A percentile compares a stretch with the other conserved stretches of the same genome.
Evolutionary conservation across 805 yeast species (phyloP).

Genomic region (Isabelozyma pseudorhagii): DNA sequence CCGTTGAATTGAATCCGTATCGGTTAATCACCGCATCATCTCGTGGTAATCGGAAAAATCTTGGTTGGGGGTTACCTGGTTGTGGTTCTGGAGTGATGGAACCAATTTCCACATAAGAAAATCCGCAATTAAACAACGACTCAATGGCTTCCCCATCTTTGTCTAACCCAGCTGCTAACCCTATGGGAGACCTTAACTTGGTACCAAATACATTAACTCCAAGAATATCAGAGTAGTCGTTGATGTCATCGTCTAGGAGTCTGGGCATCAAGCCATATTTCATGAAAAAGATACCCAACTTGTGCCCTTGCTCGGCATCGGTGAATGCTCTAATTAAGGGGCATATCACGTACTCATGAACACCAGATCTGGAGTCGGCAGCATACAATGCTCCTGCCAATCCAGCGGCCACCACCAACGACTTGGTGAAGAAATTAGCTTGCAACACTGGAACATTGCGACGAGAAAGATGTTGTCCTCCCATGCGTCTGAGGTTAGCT

Average conservation of each 20-base stretch:
- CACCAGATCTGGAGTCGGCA: conserved; percentile 75
- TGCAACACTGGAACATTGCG: neutral
- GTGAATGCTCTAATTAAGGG: conserved; percentile 69
- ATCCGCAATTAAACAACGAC: conserved; percentile 71
- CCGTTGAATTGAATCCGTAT: conserved; percentile 91
- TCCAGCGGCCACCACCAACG: conserved; percentile 16
- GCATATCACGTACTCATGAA: conserved; percentile 77
- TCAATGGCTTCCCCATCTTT: conserved; percentile 92
- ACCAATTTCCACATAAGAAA: conserved; percentile 89
- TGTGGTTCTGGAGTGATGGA: conserved; percentile 91
- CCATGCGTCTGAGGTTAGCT: neutral
- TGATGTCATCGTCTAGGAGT: conserved; percentile 51
- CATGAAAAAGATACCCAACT: conserved; percentile 66
- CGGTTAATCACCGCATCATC: conserved; percentile 93
- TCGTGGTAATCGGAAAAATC: conserved; percentile 79
- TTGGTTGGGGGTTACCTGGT: conserved; percentile 91
- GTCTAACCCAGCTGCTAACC: conserved; percentile 95
- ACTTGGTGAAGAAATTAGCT: neutral
- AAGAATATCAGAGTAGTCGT: conserved; percentile 37
- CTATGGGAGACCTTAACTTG: conserved; percentile 74
- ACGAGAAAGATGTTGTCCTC: neutral
- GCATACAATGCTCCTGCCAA: conserved; percentile 49
- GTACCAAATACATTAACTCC: conserved; percentile 64
- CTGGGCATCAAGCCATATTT: conserved; percentile 68
- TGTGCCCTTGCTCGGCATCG: conserved; percentile 86